Conservation (phyloP, 805 yeast genomes). For the Candida montana region DNA sequence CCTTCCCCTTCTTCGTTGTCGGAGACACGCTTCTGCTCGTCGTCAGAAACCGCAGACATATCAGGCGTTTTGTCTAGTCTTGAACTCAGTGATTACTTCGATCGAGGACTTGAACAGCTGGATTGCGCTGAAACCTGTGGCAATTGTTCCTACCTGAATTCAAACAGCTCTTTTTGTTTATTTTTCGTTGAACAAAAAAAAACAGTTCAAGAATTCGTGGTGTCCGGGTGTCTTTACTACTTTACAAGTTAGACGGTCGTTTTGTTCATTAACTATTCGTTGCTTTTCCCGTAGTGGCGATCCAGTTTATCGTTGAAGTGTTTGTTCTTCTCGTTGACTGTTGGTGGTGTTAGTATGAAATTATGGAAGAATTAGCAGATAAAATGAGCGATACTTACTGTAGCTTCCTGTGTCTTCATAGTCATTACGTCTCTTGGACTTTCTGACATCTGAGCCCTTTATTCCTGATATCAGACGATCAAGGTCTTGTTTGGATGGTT, state of each 20-base stretch:
- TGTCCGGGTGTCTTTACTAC: slow-evolving; percentile 6
- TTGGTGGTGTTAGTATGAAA: slow-evolving; percentile 24
- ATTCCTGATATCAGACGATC: slow-evolving; percentile 27
- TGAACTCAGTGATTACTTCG: background rate
- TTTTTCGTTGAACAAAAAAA: background rate
- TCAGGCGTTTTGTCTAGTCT: background rate
- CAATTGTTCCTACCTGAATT: background rate
- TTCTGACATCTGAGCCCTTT: slow-evolving; percentile 22
- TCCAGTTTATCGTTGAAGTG: slow-evolving; percentile 67
- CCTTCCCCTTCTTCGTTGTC: slow-evolving; percentile 35
- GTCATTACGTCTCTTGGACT: slow-evolving; percentile 35
- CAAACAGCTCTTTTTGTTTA: background rate
- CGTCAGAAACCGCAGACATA: slow-evolving; percentile 21
- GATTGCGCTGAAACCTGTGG: background rate
- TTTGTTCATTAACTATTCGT: slow-evolving; percentile 13
- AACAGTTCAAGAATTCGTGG: background rate
- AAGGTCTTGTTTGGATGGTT: slow-evolving; percentile 33
- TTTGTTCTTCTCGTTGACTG: slow-evolving; percentile 62
- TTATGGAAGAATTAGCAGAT: no score
- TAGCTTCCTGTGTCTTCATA: slow-evolving; percentile 30
- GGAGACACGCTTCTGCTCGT: slow-evolving; percentile 14
- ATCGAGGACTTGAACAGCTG: background rate
- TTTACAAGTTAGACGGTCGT: no score
- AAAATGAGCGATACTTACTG: slow-evolving; percentile 16
- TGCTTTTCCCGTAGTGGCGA: slow-evolving; percentile 45